Conservation (phyloP, 225 moss, liverwort and hornwort species). For the Polytrichum commune region DNA sequence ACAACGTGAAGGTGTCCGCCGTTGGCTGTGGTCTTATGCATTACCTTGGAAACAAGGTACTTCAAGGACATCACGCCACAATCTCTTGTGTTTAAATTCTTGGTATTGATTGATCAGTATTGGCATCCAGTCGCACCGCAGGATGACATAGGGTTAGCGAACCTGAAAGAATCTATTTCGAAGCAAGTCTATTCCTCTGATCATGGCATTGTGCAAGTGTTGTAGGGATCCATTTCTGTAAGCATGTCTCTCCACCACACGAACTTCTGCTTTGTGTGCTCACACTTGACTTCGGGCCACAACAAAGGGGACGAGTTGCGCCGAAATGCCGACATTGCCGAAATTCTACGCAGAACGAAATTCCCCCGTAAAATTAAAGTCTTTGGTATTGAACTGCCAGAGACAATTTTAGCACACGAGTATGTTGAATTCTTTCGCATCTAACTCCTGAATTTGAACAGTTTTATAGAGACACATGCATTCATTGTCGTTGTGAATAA, state of each 20-base stretch:
- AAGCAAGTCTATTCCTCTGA: too few species aligned
- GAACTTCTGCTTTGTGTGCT: slow-evolving; percentile 82
- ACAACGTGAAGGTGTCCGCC: slow-evolving; percentile 88
- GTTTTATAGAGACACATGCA: too few species aligned
- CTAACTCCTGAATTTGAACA: too few species aligned
- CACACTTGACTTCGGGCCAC: slow-evolving; percentile 82
- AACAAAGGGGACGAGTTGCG: slow-evolving; percentile 85
- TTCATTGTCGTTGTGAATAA: too few species aligned
- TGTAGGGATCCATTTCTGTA: slow-evolving; percentile 87
- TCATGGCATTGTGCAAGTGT: neutral
- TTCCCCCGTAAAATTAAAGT: slow-evolving; percentile 71
- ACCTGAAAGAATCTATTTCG: too few species aligned
- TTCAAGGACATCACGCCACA: neutral
- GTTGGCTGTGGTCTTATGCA: slow-evolving; percentile 93
- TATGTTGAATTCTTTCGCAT: slow-evolving; percentile 19
- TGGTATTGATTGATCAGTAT: too few species aligned
- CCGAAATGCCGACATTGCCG: slow-evolving; percentile 80
- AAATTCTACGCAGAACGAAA: slow-evolving; percentile 79
- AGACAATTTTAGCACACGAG: slow-evolving; percentile 83
- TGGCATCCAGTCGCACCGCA: too few species aligned
- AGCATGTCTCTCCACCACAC: slow-evolving; percentile 95
- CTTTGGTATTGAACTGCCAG: slow-evolving; percentile 63
- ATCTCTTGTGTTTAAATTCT: too few species aligned
- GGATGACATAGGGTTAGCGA: too few species aligned
- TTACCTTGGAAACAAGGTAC: slow-evolving; percentile 95